These are phyloP conservation scores for Flaveria trinervia DNA, from an alignment of 129 eudicot genomes.

Conservation along the genomic window DNA sequence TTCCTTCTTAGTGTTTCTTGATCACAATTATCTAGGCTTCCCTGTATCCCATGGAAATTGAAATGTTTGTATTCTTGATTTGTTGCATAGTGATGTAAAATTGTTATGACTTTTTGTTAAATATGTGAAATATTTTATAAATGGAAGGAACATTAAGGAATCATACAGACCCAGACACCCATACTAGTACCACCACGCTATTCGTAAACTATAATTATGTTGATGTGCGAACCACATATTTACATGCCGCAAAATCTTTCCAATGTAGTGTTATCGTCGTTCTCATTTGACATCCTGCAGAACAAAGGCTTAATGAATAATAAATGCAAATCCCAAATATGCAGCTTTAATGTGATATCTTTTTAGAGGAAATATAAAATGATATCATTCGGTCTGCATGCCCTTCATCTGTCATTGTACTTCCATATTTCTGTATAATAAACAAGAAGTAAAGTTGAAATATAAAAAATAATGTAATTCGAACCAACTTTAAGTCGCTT, in stretches of 20 bases:
- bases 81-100: background rate
- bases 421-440: background rate
- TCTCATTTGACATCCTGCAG: background rate
- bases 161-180: background rate
- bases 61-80: background rate
- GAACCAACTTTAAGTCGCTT: background rate
- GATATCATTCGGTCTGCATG: background rate
- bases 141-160: background rate
- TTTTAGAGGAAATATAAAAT: background rate
- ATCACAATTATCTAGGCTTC: background rate
- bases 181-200: background rate
- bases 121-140: background rate
- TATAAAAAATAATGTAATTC: background rate
- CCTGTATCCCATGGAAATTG: background rate
- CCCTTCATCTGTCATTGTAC: background rate
- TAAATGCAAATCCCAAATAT: too few species aligned
- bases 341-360: background rate
- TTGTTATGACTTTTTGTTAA: background rate
- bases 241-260: background rate
- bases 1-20: too few species aligned
- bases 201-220: background rate
- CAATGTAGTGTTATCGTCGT: background rate
- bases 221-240: background rate
- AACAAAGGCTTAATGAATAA: background rate
- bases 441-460: background rate